Percentiles rank a stretch among this genome's conserved stretches.
Conservation (phyloP, 352 stramenopile genomes). For the Peronosclerospora sorghi region DNA sequence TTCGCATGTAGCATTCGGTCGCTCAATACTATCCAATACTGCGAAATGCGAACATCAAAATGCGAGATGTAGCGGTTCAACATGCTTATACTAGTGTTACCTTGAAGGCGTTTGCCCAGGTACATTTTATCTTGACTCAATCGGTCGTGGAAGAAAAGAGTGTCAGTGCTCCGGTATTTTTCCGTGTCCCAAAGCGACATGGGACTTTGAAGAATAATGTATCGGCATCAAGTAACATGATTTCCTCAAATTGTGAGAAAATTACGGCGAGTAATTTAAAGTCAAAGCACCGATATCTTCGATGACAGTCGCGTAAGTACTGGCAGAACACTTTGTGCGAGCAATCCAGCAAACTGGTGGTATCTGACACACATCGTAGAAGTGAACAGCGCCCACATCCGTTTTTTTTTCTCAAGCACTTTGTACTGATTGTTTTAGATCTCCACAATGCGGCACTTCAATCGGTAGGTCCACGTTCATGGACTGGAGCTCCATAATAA, state of each 20-base stretch:
- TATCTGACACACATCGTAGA: conserved; percentile 19
- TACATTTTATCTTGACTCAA: conserved; percentile 21
- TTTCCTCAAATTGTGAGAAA: conserved; percentile 42
- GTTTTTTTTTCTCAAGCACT: conserved; percentile 20
- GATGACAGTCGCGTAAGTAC: conserved; percentile 26
- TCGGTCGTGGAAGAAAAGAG: conserved; percentile 50
- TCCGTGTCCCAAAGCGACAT: conserved; percentile 27
- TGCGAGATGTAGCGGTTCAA: too few relatives aligned
- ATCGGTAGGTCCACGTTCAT: conserved; percentile 29
- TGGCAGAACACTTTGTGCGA: conserved; percentile 31
- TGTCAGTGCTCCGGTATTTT: conserved; percentile 37
- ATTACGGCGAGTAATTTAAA: conserved; percentile 37
- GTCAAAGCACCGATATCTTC: conserved; percentile 36
- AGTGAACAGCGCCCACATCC: conserved; percentile 15
- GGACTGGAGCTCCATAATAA: conserved; percentile 34
- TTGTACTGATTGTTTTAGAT: conserved; percentile 23
- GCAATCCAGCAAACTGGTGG: conserved; percentile 9
- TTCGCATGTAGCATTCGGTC: conserved; percentile 9
- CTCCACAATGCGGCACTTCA: conserved; percentile 43
- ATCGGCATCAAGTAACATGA: conserved; percentile 57
- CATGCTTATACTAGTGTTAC: conserved; percentile 20
- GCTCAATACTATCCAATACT: conserved; percentile 15
- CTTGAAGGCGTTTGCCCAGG: not conserved
- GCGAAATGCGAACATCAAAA: too few relatives aligned
- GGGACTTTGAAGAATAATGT: conserved; percentile 38